phyloP scores from a whole-genome alignment of 257 asterid genomes.

The Solanum piurae region DNA sequence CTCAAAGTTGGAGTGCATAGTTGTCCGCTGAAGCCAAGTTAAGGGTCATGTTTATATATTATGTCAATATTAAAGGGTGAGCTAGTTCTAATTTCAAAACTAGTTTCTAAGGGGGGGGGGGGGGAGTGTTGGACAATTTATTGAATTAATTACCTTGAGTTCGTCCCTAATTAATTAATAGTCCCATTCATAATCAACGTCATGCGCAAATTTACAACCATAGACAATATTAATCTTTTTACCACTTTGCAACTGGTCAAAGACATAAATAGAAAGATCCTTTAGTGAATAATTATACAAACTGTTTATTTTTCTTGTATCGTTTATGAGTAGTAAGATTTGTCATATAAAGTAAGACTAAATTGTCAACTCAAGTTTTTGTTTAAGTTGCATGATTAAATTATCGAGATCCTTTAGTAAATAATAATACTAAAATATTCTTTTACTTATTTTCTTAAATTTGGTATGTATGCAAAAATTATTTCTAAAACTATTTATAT shows the following conservation, averaged over 20 bases:
- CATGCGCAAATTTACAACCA: not conserved
- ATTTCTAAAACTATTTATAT: not conserved
- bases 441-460: not conserved
- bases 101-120: not conserved
- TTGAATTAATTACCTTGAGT: not conserved
- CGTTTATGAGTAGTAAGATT: not conserved
- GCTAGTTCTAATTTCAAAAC: not conserved
- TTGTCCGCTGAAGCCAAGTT: too few species aligned
- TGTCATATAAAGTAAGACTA: not conserved
- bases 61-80: not conserved
- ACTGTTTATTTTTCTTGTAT: not conserved
- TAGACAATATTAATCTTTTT: not conserved
- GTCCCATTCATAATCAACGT: not conserved
- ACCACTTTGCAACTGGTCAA: not conserved
- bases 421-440: not conserved
- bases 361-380: not conserved
- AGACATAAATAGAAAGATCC: not conserved
- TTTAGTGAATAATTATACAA: not conserved
- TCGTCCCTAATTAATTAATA: not conserved
- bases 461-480: too few species aligned
- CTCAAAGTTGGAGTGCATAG: too few species aligned
- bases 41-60: too few species aligned
- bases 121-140: not conserved
- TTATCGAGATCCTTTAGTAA: not conserved
- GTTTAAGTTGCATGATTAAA: not conserved